Evolutionary conservation across 169 alveolate species (phyloP).

Genomic region (Besnoitia besnoiti): DNA sequence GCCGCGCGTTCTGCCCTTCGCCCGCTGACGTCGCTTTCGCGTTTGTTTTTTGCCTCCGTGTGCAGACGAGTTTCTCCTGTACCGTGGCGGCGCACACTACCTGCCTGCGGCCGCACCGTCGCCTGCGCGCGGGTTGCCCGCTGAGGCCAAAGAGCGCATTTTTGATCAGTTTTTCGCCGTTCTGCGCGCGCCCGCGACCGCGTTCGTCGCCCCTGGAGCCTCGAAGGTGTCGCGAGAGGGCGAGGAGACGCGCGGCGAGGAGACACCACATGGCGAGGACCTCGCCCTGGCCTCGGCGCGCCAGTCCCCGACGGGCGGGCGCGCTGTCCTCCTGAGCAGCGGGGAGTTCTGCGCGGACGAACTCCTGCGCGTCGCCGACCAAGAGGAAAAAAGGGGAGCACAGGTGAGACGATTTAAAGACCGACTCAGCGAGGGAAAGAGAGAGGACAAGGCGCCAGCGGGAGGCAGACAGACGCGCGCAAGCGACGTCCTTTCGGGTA

Average conservation of each 20-base stretch:
- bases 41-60: too few relatives aligned
- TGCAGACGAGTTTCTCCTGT: conserved; percentile 61
- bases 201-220: neutral
- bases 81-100: conserved; percentile 52
- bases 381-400: neutral
- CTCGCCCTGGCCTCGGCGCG: conserved; percentile 54
- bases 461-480: too few relatives aligned
- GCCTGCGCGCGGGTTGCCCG: neutral
- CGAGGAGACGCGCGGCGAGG: neutral
- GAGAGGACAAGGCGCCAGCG: too few relatives aligned
- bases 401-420: neutral
- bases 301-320: conserved; percentile 47
- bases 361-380: neutral
- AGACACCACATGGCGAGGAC: neutral
- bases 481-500: too few relatives aligned
- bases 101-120: too few relatives aligned
- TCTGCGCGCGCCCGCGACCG: conserved; percentile 65
- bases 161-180: conserved; percentile 37
- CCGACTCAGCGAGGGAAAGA: too few relatives aligned
- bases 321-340: conserved; percentile 56
- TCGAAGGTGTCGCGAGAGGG: neutral
- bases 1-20: too few relatives aligned
- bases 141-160: neutral
- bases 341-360: conserved; percentile 50
- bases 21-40: too few relatives aligned